Evolutionary conservation across 495 filamentous ascomycete species (phyloP).

Genomic region (Penicillium tannophilum): DNA sequence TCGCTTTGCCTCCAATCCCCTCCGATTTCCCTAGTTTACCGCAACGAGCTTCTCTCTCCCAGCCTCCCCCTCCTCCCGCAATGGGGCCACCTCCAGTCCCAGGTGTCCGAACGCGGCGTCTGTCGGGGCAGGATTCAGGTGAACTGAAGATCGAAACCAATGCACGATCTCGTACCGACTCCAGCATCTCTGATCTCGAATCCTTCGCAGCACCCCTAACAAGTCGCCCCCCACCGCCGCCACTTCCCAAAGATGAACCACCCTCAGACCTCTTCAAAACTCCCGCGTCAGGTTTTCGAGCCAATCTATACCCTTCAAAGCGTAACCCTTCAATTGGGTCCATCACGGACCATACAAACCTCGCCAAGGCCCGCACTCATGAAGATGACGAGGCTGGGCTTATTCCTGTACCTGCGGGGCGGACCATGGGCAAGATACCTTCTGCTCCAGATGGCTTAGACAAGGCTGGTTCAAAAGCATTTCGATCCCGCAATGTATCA

Average conservation of each 20-base stretch:
- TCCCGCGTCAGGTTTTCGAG: conserved; percentile 26
- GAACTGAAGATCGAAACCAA: conserved; percentile 91
- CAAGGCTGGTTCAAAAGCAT: conserved; percentile 76
- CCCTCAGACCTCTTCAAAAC: conserved; percentile 23
- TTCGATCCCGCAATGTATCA: conserved; percentile 73
- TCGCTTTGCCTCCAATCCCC: conserved; percentile 34
- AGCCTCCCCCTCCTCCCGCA: conserved; percentile 33
- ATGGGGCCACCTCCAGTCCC: conserved; percentile 44
- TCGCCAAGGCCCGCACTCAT: conserved; percentile 43
- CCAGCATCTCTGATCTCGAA: conserved; percentile 45
- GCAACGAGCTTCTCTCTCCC: conserved; percentile 27
- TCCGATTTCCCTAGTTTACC: conserved; percentile 28
- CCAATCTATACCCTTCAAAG: conserved; percentile 26
- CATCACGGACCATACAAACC: conserved; percentile 32
- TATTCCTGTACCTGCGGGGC: conserved; percentile 41
- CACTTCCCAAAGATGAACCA: conserved; percentile 35
- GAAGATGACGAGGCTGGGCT: conserved; percentile 45
- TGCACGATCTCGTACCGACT: conserved; percentile 44
- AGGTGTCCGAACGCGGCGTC: conserved; percentile 75
- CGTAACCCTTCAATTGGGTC: conserved; percentile 39
- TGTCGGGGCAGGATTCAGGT: conserved; percentile 76
- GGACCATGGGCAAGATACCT: conserved; percentile 52
- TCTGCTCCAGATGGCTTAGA: conserved; percentile 59
- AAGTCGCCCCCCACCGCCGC: conserved; percentile 30
- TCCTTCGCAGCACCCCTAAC: conserved; percentile 30